Percentiles rank a stretch among this genome's conserved stretches.
Evolutionary conservation across 257 asterid species (phyloP).

Genomic region (Henckelia pumila): DNA sequence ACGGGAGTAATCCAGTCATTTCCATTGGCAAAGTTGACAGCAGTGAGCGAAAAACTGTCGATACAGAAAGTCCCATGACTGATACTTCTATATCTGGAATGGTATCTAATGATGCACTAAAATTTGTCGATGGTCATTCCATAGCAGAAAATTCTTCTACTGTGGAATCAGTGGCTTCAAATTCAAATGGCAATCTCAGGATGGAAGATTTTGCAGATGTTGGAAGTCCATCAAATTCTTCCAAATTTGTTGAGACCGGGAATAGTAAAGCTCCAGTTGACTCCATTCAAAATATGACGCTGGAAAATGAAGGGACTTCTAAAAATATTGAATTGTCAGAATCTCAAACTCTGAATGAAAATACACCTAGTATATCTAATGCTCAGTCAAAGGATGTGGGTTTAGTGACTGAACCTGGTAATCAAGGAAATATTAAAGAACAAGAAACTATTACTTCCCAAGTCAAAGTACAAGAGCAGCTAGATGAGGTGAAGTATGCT

Average conservation of each 20-base stretch:
- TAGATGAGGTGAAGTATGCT: slow-evolving; percentile 71
- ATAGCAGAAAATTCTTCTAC: slow-evolving; percentile 42
- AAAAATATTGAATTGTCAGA: slow-evolving; percentile 36
- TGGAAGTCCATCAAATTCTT: slow-evolving; percentile 34
- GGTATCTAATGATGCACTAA: slow-evolving; percentile 41
- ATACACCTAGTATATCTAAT: slow-evolving; percentile 38
- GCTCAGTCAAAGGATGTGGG: slow-evolving; percentile 37
- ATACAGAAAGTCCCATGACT: slow-evolving; percentile 38
- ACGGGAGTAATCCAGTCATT: slow-evolving; percentile 36
- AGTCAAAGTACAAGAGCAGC: slow-evolving; percentile 73
- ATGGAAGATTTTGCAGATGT: slow-evolving; percentile 39
- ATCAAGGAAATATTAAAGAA: slow-evolving; percentile 52
- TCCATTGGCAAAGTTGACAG: slow-evolving; percentile 33
- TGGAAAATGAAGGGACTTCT: slow-evolving; percentile 39
- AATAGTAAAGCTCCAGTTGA: slow-evolving; percentile 39
- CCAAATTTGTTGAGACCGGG: slow-evolving; percentile 38
- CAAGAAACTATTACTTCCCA: slow-evolving; percentile 44
- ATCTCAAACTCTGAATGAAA: slow-evolving; percentile 43
- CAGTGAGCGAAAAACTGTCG: slow-evolving; percentile 40
- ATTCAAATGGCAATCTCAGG: slow-evolving; percentile 36
- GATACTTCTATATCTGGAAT: slow-evolving; percentile 52
- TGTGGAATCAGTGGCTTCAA: slow-evolving; percentile 37
- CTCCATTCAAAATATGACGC: slow-evolving; percentile 40
- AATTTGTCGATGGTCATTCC: slow-evolving; percentile 35
- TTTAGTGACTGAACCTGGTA: slow-evolving; percentile 42